Base-by-base conservation (phyloP, 495 filamentous ascomycete species). In the Xylaria bambusicola region DNA sequence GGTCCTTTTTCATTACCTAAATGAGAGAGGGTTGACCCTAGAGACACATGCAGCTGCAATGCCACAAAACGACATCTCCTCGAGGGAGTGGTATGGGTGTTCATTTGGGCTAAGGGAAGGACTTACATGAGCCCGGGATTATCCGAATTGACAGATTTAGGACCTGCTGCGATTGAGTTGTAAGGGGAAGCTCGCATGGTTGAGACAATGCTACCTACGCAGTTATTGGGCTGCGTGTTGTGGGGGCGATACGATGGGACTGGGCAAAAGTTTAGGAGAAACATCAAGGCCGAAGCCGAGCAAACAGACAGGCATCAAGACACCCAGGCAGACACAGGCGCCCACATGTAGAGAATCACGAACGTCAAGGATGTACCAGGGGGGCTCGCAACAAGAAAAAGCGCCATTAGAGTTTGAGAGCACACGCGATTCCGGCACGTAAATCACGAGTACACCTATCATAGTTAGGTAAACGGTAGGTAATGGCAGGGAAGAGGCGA, bases 401-500 rank as follows among this genome's bases (percentile, higher is more conserved):
- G 23, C 17, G 35, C 33, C 36, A 17, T 21, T 15, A 31, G 1
- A 8, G 23, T 29, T n/a, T 51, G 50, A 51, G 18, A 51, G 56
- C 51, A 51, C n/a, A 49, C n/a, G n/a, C n/a, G n/a, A n/a, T n/a
- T n/a, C 24, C 13, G 8, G 33, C n/a, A 40, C 13, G 41, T 46
- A 51, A 26, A 46, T 51, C 56, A 51, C 56, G 51, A 44, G 13
- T 29, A 24, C 27, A 13, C 51, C 33, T 45, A 58, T 46, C 23
- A 41, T 29, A 58, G 45, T 5, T n/a, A 46, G n/a, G n/a, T 45
- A 12, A 20, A 6, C 6, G 6, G 42, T 17, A 41, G 38, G 10
- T 9, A 38, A 3, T 7, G 13, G 36, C 44, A 24, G 41, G 13
- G 41, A 45, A 23, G 9, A 23, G 17, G 38, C 5, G 21, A 15